Percentiles rank a stretch among this genome's conserved stretches.
Conservation (phyloP, 495 filamentous ascomycete genomes). For the Letharia columbiana region DNA sequence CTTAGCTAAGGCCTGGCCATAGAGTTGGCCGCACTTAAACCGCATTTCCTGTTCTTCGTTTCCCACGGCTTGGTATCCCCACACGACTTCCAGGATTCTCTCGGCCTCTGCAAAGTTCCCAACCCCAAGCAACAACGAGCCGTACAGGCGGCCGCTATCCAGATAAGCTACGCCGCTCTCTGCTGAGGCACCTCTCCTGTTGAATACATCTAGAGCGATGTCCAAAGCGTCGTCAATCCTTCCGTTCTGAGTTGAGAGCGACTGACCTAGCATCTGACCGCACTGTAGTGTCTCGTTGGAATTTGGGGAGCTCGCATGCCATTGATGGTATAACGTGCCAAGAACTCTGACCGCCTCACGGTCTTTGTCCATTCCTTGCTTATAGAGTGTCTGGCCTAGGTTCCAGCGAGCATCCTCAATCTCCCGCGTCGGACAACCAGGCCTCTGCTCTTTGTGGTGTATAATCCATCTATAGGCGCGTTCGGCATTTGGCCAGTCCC, state of each 20-base stretch:
- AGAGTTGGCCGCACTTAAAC: conserved; percentile 11
- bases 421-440: neutral
- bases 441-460: neutral
- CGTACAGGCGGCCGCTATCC: conserved; percentile 2
- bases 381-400: conserved; percentile 2
- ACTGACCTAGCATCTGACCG: conserved; percentile 7
- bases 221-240: neutral
- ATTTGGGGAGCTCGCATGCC: neutral
- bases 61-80: neutral
- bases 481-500: neutral
- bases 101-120: neutral
- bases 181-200: neutral
- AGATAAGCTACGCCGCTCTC: neutral
- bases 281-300: neutral
- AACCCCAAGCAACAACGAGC: neutral
- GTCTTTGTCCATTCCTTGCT: neutral
- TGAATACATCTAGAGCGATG: neutral
- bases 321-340: neutral
- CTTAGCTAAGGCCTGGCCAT: neutral
- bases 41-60: neutral
- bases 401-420: neutral
- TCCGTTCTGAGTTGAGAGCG: neutral
- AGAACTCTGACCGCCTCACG: neutral
- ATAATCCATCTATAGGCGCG: conserved; percentile 5
- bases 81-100: neutral